These are phyloP conservation scores for Macrolepiota fuliginosa DNA, from an alignment of 768 basidiomycete species.

Conservation along the genomic window DNA sequence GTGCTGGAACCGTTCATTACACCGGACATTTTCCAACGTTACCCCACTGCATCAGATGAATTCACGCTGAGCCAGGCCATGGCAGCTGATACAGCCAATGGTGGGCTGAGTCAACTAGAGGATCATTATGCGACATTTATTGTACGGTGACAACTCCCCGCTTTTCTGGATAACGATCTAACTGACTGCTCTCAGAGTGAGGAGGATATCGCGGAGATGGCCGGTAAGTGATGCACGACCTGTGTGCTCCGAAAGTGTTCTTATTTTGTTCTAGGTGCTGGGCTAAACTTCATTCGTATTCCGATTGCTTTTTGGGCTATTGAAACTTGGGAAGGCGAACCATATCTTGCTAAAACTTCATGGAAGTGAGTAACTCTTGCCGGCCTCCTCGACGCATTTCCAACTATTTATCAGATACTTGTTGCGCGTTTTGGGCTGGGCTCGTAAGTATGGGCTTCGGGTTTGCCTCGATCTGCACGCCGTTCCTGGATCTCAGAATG, in stretches of 20 bases:
- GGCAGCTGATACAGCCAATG: conserved; percentile 58
- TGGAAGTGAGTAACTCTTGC: conserved; percentile 55
- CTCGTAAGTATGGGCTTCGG: conserved; percentile 86
- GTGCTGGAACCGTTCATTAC: conserved; percentile 77
- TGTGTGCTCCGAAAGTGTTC: neutral
- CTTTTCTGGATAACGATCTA: neutral
- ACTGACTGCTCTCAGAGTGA: conserved; percentile 55
- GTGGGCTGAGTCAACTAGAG: conserved; percentile 66
- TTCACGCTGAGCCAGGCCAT: conserved; percentile 66
- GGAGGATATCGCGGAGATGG: conserved; percentile 82
- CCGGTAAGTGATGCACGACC: conserved; percentile 32
- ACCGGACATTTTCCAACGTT: conserved; percentile 61
- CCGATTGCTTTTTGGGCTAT: conserved; percentile 88
- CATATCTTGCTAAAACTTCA: conserved; percentile 68
- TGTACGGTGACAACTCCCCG: conserved; percentile 38
- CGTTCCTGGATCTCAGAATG: conserved; percentile 79
- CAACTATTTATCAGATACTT: conserved; percentile 50
- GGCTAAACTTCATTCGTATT: conserved; percentile 80
- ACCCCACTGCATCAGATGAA: conserved; percentile 57
- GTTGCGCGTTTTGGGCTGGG: conserved; percentile 75
- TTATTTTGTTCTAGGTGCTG: conserved; percentile 43
- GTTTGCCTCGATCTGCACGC: conserved; percentile 80
- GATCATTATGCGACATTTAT: conserved; percentile 84
- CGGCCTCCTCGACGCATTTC: neutral
- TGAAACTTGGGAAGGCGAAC: conserved; percentile 71